Evolutionary conservation across 169 alveolate species (phyloP).

Genomic region (Theileria equi): DNA sequence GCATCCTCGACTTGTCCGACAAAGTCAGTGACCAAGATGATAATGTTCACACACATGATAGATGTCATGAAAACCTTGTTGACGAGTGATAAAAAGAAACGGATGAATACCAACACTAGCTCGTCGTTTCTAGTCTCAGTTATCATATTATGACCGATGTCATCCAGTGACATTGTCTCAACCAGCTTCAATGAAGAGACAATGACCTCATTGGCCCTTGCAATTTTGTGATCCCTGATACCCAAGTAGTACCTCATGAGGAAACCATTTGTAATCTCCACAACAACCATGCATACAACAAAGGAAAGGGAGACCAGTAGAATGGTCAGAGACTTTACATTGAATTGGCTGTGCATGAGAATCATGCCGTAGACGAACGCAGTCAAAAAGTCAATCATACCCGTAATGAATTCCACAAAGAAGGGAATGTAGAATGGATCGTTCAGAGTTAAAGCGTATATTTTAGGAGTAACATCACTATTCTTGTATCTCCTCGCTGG

Average conservation of each 20-base stretch:
- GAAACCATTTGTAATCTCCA: conserved; percentile 28
- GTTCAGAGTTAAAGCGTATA: conserved; percentile 28
- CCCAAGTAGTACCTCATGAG: background rate
- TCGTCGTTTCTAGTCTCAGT: conserved; percentile 34
- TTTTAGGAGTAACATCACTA: conserved; percentile 39
- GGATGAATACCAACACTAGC: conserved; percentile 15
- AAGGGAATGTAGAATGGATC: conserved; percentile 28
- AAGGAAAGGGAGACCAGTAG: background rate
- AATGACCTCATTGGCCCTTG: conserved; percentile 23
- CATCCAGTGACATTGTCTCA: conserved; percentile 22
- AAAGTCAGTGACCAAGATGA: background rate
- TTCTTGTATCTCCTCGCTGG: conserved; percentile 48
- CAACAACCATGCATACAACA: background rate
- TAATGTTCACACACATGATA: background rate
- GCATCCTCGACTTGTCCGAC: background rate
- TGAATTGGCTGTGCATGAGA: conserved; percentile 9
- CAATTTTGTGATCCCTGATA: conserved; percentile 33
- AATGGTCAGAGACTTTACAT: conserved; percentile 4
- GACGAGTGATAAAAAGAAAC: conserved; percentile 10
- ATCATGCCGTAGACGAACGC: conserved; percentile 10
- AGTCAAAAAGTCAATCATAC: conserved; percentile 11
- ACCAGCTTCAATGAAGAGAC: conserved; percentile 6
- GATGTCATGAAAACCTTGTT: background rate
- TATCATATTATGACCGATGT: conserved; percentile 28
- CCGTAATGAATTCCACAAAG: conserved; percentile 16